Conservation (phyloP, 1,284 basidiomycete species). For the Rhodotorula sp. region DNA sequence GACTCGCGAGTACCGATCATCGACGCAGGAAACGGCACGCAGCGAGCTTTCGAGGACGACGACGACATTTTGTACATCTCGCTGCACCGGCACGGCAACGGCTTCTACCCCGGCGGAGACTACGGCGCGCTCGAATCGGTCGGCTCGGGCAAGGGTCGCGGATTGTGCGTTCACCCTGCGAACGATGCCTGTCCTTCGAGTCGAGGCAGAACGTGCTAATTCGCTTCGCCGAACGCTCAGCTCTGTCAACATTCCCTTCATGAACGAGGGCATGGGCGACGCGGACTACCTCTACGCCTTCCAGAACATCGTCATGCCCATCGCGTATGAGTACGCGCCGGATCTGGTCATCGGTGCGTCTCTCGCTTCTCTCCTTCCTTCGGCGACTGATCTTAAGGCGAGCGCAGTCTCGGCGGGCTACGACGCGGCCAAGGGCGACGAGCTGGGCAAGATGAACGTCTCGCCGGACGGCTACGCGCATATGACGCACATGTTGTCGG, state of each 20-base stretch:
- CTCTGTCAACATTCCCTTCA: conserved; percentile 97
- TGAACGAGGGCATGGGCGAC: conserved; percentile 80
- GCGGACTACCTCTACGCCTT: conserved; percentile 97
- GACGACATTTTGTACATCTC: conserved; percentile 92
- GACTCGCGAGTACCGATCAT: conserved; percentile 2
- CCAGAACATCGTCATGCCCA: conserved; percentile 93
- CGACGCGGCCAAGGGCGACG: conserved; percentile 90
- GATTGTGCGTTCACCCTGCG: conserved; percentile 64
- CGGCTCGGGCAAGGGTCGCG: conserved; percentile 76
- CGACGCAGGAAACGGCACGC: conserved; percentile 86
- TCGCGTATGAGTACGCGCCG: conserved; percentile 91
- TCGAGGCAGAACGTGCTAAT: conserved; percentile 11
- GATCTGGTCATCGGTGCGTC: conserved; percentile 88
- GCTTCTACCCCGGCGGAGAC: conserved; percentile 90
- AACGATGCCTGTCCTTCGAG: conserved; percentile 2
- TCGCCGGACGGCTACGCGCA: conserved; percentile 94
- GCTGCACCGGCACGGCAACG: conserved; percentile 88
- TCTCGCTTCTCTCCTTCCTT: conserved; percentile 4
- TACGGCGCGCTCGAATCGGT: conserved; percentile 83
- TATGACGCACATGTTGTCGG: conserved; percentile 94
- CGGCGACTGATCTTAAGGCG: too few species aligned
- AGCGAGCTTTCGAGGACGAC: conserved; percentile 90
- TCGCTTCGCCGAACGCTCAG: conserved; percentile 49
- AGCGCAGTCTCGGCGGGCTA: conserved; percentile 94
- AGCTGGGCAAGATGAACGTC: conserved; percentile 85